These are phyloP conservation scores for Chrysochromulina tobinii DNA, from an alignment of 78 protist genomes.

Conservation along the genomic window DNA sequence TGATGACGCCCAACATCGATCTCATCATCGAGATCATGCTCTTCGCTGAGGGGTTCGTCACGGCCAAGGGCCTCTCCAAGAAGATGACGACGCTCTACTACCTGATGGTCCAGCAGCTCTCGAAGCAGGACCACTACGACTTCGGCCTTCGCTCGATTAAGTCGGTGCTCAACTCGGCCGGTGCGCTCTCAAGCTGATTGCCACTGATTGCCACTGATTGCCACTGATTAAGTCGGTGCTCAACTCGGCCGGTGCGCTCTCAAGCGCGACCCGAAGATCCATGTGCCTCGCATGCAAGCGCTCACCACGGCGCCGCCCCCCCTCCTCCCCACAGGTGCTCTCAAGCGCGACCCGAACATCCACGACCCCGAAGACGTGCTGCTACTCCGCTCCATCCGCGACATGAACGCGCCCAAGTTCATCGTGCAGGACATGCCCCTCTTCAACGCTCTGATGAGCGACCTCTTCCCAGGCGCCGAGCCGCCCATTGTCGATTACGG, in stretches of 20 bases:
- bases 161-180: conserved; percentile 75
- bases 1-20: conserved; percentile 86
- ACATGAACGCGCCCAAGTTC: conserved; percentile 88
- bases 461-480: conserved; percentile 80
- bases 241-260: background rate
- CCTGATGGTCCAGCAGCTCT: conserved; percentile 76
- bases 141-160: conserved; percentile 82
- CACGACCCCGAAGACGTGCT: conserved; percentile 45
- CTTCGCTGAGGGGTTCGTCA: conserved; percentile 76
- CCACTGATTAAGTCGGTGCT: background rate
- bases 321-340: conserved; percentile 73
- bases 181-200: conserved; percentile 27
- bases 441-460: conserved; percentile 78
- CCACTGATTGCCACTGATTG: too few relatives aligned
- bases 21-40: conserved; percentile 84
- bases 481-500: conserved; percentile 16
- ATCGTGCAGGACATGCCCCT: conserved; percentile 84
- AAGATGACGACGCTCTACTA: conserved; percentile 79
- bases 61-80: conserved; percentile 60
- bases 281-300: conserved; percentile 67
- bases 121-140: conserved; percentile 70
- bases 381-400: conserved; percentile 76
- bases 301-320: conserved; percentile 40
- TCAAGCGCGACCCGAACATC: background rate
- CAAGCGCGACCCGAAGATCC: conserved; percentile 61